Evolutionary conservation across 768 basidiomycete genomes (phyloP).

Genomic region (Tephrocybe sp.): DNA sequence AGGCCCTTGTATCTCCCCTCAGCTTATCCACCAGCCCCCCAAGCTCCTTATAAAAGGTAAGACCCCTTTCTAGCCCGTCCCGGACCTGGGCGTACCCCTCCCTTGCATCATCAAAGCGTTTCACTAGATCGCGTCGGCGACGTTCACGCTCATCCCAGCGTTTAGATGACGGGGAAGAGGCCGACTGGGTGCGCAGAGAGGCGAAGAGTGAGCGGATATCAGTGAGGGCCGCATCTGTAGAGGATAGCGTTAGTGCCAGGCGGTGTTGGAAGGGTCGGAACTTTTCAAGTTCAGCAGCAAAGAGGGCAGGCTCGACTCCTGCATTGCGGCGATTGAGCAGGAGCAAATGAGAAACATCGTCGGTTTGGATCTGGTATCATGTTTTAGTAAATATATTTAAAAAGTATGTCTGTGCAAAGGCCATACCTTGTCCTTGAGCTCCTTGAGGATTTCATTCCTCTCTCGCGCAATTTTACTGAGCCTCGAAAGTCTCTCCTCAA

Average conservation of each 20-base stretch:
- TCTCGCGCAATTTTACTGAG: conserved; percentile 84
- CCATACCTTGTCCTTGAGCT: conserved; percentile 90
- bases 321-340: conserved; percentile 86
- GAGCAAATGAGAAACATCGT: conserved; percentile 94
- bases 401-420: not conserved
- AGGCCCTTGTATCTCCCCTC: conserved; percentile 54
- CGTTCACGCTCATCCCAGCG: conserved; percentile 81
- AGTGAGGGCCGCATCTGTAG: conserved; percentile 70
- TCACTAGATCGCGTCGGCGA: conserved; percentile 69
- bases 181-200: conserved; percentile 68
- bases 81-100: conserved; percentile 86
- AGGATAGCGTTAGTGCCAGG: conserved; percentile 70
- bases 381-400: not conserved
- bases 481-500: conserved; percentile 74
- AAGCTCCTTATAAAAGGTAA: conserved; percentile 86
- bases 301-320: conserved; percentile 81
- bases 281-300: conserved; percentile 93
- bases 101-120: conserved; percentile 69
- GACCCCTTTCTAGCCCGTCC: conserved; percentile 81
- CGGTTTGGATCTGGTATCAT: conserved; percentile 73
- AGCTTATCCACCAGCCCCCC: conserved; percentile 60
- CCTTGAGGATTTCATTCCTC: conserved; percentile 82
- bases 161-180: not conserved
- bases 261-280: conserved; percentile 90
- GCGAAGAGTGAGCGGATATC: conserved; percentile 79